Evolutionary conservation across 768 basidiomycete genomes (phyloP), one percentile per base, ranked within the genome.

Genomic region (Tulasnella calospora): DNA sequence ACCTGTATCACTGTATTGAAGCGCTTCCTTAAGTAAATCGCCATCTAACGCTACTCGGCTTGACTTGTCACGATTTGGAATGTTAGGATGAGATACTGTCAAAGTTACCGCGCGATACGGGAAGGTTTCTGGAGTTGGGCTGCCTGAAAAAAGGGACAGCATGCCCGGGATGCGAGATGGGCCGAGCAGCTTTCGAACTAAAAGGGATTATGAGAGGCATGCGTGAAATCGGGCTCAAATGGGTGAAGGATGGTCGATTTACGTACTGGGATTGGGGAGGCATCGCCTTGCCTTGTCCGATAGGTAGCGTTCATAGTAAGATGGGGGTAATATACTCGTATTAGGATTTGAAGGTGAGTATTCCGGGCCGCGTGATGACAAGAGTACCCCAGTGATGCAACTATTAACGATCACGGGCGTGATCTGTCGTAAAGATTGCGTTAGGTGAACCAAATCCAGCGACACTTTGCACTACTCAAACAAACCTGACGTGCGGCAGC

Each of bases 81-180:
- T 17, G 19, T 76, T 30, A n/a, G 89, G 89, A 17, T 89, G 88
- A 38, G 69, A 75, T 3, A 90, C 87, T 1, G 87, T 89, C 83
- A 94, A 90, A 77, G 88, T 90, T 81, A 99, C 85, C 0, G 91
- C 90, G 2, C 90, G 90, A 86, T 98, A 94, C 0, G 97, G 97
- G 85, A 98, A 99, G 27, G 94, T 92, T 23, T 88, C 86, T 8
- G 91, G 88, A 82, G 97, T 96, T 9, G 97, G 97, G 83, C 96
- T 95, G 36, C 97, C 97, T 0, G 95, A 95, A 8, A 96, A 89
- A 40, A 96, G 83, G 3, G 92, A 94, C 76, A 96, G 90, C 47
- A 94, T 83, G 0, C 93, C 93, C 0, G 95, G 94, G 0, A 85
- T 88, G 30, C 87, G 87, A 84, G 98, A 96, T 38, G 96, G 87